A percentile compares a stretch with the other conserved stretches of the same genome.
Conservation (phyloP, 164 flowering plant genomes). For the Paratinospora sagittata region DNA sequence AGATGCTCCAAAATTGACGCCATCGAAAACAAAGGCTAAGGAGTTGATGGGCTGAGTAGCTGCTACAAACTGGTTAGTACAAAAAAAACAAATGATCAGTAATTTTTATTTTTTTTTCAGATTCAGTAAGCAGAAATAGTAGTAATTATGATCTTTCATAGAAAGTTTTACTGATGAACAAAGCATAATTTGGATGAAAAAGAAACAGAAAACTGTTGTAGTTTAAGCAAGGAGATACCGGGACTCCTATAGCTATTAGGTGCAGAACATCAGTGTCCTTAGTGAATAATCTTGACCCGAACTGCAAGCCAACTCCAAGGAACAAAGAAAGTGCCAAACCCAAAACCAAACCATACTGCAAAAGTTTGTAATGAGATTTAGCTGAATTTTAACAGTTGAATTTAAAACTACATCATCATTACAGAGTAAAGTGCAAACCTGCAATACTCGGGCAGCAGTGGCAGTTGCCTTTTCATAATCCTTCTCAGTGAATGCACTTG, state of each 20-base stretch:
- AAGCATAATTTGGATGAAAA: too few species aligned
- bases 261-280: too few species aligned
- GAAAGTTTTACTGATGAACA: not conserved
- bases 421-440: slow-evolving; percentile 35
- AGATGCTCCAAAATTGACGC: slow-evolving; percentile 85
- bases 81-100: slow-evolving; percentile 7
- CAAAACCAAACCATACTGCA: slow-evolving; percentile 70
- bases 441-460: slow-evolving; percentile 69
- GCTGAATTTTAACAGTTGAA: not conserved
- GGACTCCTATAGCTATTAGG: slow-evolving; percentile 55
- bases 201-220: too few species aligned
- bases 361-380: slow-evolving; percentile 4
- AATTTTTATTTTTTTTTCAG: not conserved
- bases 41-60: slow-evolving; percentile 76
- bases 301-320: too few species aligned
- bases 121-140: not conserved
- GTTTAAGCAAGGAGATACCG: slow-evolving; percentile 38
- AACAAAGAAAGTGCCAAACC: slow-evolving; percentile 51
- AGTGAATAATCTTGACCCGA: too few species aligned
- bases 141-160: not conserved
- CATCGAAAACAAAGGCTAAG: slow-evolving; percentile 85
- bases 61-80: slow-evolving; percentile 62
- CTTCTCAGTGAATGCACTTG: slow-evolving; percentile 74
- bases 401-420: not conserved
- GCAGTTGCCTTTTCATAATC: slow-evolving; percentile 57